phyloP scores from a whole-genome alignment of 2,329 filamentous ascomycete species.

The Falciphora oryzae region DNA sequence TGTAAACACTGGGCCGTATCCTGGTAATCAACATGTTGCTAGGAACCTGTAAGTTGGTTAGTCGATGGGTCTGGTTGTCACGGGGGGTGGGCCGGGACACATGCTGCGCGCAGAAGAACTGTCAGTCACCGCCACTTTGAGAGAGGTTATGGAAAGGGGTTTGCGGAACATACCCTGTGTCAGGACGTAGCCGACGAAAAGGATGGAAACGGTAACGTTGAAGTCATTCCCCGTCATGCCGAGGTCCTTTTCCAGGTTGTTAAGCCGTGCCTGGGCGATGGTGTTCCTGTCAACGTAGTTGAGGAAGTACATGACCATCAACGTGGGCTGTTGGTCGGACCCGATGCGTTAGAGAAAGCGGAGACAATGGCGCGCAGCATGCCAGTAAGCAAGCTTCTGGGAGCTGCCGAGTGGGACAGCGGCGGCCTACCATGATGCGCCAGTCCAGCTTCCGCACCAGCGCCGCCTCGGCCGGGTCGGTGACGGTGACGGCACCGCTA shows the following conservation, averaged over 20 bases:
- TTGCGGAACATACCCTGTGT: constrained; percentile 17
- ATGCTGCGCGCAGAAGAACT: background rate
- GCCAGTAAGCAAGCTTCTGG: constrained; percentile 15
- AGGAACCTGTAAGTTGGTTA: constrained; percentile 9
- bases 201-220: constrained; percentile 27
- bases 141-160: background rate
- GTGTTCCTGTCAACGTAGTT: constrained; percentile 47
- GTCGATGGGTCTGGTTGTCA: background rate
- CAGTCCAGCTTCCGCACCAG: constrained; percentile 13
- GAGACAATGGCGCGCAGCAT: too few species aligned
- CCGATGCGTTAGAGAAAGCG: background rate
- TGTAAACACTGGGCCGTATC: constrained; percentile 17
- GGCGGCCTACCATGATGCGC: constrained; percentile 3
- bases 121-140: background rate
- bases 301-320: constrained; percentile 51
- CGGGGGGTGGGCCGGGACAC: background rate
- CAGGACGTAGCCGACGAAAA: constrained; percentile 27
- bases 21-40: constrained; percentile 24
- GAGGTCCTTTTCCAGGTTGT: constrained; percentile 37
- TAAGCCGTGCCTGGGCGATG: constrained; percentile 31
- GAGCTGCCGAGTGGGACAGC: background rate
- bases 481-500: constrained; percentile 6
- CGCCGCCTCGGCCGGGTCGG: constrained; percentile 15
- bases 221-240: constrained; percentile 33
- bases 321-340: background rate